These are phyloP conservation scores for Hanseniaspora lachancei DNA, from an alignment of 805 yeast species.

Conservation along the genomic window DNA sequence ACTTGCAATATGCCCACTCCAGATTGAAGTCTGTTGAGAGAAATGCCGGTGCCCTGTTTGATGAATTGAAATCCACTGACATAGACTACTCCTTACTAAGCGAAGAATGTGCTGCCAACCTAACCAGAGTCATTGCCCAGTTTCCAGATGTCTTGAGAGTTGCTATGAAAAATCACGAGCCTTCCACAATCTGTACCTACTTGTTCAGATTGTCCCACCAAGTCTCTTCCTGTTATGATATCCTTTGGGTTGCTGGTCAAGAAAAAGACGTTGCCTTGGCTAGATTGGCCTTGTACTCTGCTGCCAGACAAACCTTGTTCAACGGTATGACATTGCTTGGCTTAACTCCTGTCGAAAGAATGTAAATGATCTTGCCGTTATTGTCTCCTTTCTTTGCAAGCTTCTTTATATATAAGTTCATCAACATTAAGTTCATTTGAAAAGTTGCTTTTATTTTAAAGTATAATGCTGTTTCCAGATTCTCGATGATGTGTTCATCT, in stretches of 20 bases:
- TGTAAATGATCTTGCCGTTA: slow-evolving; percentile 35
- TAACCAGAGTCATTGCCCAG: slow-evolving; percentile 69
- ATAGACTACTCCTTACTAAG: slow-evolving; percentile 48
- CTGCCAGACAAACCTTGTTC: slow-evolving; percentile 78
- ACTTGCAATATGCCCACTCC: slow-evolving; percentile 95
- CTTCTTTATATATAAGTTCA: no score
- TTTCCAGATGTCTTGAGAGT: slow-evolving; percentile 82
- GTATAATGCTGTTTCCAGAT: neutral
- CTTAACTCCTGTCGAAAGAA: slow-evolving; percentile 95
- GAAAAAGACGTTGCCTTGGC: slow-evolving; percentile 74
- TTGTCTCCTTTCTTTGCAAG: neutral
- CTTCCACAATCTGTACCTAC: slow-evolving; percentile 87
- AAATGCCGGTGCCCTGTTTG: slow-evolving; percentile 44
- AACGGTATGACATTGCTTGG: slow-evolving; percentile 87
- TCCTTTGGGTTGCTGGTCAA: slow-evolving; percentile 95
- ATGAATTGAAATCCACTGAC: slow-evolving; percentile 29
- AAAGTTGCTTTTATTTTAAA: neutral
- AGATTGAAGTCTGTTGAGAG: slow-evolving; percentile 90
- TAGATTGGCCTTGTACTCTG: slow-evolving; percentile 76
- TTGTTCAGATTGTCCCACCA: slow-evolving; percentile 83
- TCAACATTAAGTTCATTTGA: no score
- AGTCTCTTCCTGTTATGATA: slow-evolving; percentile 91
- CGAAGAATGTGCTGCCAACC: slow-evolving; percentile 56
- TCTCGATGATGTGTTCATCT: no score
- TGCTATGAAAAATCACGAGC: slow-evolving; percentile 77